phyloP scores from a whole-genome alignment of 2,329 filamentous ascomycete genomes.

The Dactylellina leptospora region DNA sequence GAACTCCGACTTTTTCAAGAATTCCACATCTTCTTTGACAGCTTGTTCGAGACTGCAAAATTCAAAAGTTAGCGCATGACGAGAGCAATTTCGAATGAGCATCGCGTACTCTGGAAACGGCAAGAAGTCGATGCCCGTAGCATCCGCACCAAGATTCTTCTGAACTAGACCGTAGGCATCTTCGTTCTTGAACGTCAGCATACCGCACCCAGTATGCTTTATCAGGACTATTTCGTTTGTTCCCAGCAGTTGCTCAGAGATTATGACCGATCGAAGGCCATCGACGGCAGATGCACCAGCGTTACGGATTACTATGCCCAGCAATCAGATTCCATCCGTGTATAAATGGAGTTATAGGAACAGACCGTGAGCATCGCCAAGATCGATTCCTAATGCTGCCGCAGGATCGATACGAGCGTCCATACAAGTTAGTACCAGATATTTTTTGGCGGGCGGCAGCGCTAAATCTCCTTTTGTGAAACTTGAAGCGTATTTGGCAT shows the following conservation, averaged over 20 bases:
- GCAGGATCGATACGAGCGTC: conserved; percentile 77
- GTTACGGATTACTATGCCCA: conserved; percentile 55
- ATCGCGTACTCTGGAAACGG: conserved; percentile 38
- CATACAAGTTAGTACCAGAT: conserved; percentile 80
- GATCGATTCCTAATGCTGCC: conserved; percentile 73
- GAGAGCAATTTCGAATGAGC: neutral
- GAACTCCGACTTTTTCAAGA: conserved; percentile 69
- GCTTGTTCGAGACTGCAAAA: conserved; percentile 66
- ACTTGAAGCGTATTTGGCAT: conserved; percentile 66
- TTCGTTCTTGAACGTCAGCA: conserved; percentile 73
- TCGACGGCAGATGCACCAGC: conserved; percentile 74
- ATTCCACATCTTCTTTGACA: conserved; percentile 72
- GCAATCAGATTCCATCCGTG: neutral
- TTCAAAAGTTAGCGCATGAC: neutral
- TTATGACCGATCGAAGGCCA: conserved; percentile 76
- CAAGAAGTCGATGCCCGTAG: conserved; percentile 60
- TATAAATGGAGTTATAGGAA: conserved; percentile 24
- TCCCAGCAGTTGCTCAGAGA: conserved; percentile 80
- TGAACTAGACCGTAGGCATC: conserved; percentile 68
- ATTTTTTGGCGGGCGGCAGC: conserved; percentile 75
- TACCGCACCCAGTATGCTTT: conserved; percentile 74
- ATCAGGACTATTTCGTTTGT: conserved; percentile 78
- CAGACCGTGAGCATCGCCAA: conserved; percentile 75
- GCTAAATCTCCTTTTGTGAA: conserved; percentile 74
- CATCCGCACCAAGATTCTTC: conserved; percentile 68